phyloP scores from a whole-genome alignment of 202 grass and related monocot species.

The Dendrocalamus latiflorus region DNA sequence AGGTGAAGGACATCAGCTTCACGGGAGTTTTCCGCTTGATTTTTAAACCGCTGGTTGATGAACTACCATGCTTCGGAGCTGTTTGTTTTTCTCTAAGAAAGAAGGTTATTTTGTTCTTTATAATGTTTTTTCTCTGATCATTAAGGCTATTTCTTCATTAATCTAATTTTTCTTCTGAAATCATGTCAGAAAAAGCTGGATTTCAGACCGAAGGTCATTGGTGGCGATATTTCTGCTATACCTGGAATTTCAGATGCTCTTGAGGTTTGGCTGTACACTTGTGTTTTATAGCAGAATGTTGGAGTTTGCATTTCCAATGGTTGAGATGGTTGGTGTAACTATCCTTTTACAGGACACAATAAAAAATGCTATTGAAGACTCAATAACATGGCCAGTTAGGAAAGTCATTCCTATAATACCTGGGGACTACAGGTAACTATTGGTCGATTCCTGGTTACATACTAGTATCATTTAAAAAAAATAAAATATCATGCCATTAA shows the following conservation, averaged over 20 bases:
- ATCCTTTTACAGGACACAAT: constrained; percentile 67
- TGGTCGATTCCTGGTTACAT: neutral
- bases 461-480: too few species aligned
- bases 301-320: neutral
- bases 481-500: too few species aligned
- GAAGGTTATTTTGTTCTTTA: constrained; percentile 54
- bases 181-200: constrained; percentile 87
- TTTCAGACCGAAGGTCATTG: constrained; percentile 85
- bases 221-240: constrained; percentile 78
- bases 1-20: constrained; percentile 96
- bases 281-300: constrained; percentile 2
- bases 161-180: neutral
- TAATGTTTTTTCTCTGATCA: neutral
- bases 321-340: constrained; percentile 13
- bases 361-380: constrained; percentile 93
- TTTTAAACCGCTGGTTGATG: constrained; percentile 78
- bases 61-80: constrained; percentile 95
- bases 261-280: constrained; percentile 47
- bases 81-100: constrained; percentile 92
- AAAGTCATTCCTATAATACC: constrained; percentile 92
- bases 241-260: constrained; percentile 95
- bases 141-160: neutral
- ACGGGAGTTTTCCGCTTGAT: constrained; percentile 92
- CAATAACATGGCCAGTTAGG: constrained; percentile 88
- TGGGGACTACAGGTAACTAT: constrained; percentile 88